Evolutionary conservation across 2,329 filamentous ascomycete genomes (phyloP).

Genomic region (Fusarium concolor): DNA sequence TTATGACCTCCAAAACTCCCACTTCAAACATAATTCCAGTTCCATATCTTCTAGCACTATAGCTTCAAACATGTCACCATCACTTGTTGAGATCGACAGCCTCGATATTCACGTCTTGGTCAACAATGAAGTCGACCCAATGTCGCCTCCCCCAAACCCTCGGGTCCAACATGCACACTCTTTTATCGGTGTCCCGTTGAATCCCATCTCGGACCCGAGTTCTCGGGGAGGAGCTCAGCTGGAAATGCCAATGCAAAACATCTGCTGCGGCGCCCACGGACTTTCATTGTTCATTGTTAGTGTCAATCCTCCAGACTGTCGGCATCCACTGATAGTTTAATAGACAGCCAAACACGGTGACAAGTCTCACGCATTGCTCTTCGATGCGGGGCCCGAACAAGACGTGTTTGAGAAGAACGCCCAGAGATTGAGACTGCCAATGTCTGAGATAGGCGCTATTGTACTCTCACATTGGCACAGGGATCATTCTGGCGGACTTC

Average conservation of each 20-base stretch:
- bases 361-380: neutral
- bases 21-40: fast-evolving
- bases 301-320: too few relatives aligned
- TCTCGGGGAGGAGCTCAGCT: neutral
- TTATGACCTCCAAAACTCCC: neutral
- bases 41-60: neutral
- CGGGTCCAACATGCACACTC: neutral
- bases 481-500: neutral
- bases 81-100: neutral
- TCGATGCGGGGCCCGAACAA: neutral
- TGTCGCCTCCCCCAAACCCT: neutral
- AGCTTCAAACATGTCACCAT: neutral
- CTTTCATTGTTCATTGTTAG: neutral
- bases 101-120: neutral
- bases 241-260: slow-evolving; percentile 6
- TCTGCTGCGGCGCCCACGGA: neutral
- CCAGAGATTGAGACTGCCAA: neutral
- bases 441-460: neutral
- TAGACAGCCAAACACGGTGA: neutral
- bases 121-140: neutral
- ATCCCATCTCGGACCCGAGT: neutral
- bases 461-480: slow-evolving; percentile 1
- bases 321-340: fast-evolving
- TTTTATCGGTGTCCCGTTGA: neutral
- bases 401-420: neutral